Conservation (phyloP, 164 flowering plant genomes). For the Platanus orientalis region DNA sequence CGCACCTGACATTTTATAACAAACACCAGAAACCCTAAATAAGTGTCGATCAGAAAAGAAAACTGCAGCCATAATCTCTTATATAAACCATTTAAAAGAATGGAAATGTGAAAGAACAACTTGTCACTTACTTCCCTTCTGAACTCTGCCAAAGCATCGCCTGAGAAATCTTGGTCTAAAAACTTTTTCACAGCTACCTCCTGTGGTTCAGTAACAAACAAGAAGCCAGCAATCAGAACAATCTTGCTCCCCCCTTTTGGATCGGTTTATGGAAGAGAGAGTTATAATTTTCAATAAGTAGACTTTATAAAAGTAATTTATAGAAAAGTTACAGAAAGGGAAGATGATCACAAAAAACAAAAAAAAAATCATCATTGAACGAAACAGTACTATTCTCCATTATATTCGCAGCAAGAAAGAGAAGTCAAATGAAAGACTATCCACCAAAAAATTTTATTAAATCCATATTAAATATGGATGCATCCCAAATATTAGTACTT, state of each 20-base stretch:
- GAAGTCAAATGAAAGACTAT: no score
- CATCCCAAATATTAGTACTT: no score
- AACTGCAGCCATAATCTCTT: not conserved
- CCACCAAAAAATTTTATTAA: no score
- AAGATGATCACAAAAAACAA: no score
- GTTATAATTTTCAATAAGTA: no score
- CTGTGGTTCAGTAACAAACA: conserved; percentile 36
- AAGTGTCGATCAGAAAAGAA: not conserved
- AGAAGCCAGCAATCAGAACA: conserved; percentile 11
- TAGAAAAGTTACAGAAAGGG: no score
- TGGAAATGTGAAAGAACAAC: not conserved
- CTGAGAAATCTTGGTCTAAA: conserved; percentile 95
- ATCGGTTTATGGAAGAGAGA: not conserved
- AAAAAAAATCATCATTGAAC: no score
- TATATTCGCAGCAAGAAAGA: no score
- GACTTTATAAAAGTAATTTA: no score
- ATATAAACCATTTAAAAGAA: not conserved
- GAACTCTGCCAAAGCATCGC: conserved; percentile 94
- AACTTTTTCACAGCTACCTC: conserved; percentile 99
- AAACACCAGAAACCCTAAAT: not conserved
- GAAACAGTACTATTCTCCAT: no score
- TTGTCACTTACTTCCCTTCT: conserved; percentile 75
- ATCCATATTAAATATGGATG: no score
- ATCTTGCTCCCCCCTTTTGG: not conserved
- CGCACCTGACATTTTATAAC: conserved; percentile 51